A percentile compares a stretch with the other conserved stretches of the same genome.
phyloP scores from a whole-genome alignment of 2,329 filamentous ascomycete genomes.

The Neodidymelliopsis sp. region DNA sequence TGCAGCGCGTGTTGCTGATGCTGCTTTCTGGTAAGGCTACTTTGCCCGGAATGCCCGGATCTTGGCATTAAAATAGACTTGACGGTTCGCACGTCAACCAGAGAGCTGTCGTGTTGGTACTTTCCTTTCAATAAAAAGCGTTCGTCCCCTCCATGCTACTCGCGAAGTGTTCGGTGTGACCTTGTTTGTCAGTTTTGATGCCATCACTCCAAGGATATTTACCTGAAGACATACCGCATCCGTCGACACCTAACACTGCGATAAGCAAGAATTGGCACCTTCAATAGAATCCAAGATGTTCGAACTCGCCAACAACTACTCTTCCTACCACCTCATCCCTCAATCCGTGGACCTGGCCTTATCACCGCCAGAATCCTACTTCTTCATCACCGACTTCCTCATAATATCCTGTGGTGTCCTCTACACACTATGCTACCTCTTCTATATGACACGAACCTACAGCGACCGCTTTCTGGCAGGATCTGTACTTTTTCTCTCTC shows the following conservation, averaged over 20 bases:
- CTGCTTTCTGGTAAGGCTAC: not conserved
- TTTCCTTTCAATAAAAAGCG: not conserved
- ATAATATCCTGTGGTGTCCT: slow-evolving; percentile 51
- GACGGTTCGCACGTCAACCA: slow-evolving; percentile 16
- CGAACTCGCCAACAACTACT: slow-evolving; percentile 39
- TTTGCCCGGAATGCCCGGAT: slow-evolving; percentile 32
- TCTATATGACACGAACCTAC: slow-evolving; percentile 50
- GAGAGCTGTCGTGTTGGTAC: not conserved
- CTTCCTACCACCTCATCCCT: slow-evolving; percentile 59
- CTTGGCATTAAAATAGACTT: slow-evolving; percentile 15
- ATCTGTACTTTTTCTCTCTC: slow-evolving; percentile 38
- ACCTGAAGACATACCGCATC: not conserved
- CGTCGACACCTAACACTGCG: slow-evolving; percentile 1
- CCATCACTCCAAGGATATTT: too few species aligned
- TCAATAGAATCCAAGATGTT: slow-evolving; percentile 31
- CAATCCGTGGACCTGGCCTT: slow-evolving; percentile 58
- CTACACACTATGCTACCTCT: slow-evolving; percentile 52
- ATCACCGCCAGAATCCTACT: slow-evolving; percentile 50
- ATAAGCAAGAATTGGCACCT: too few species aligned
- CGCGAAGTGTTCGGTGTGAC: not conserved
- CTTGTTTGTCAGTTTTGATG: not conserved
- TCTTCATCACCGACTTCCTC: slow-evolving; percentile 52
- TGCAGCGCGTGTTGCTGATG: not conserved
- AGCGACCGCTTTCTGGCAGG: slow-evolving; percentile 47
- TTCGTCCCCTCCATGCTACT: not conserved